Conservation (phyloP, 768 basidiomycete species). For the Podaxis mareebaensis region DNA sequence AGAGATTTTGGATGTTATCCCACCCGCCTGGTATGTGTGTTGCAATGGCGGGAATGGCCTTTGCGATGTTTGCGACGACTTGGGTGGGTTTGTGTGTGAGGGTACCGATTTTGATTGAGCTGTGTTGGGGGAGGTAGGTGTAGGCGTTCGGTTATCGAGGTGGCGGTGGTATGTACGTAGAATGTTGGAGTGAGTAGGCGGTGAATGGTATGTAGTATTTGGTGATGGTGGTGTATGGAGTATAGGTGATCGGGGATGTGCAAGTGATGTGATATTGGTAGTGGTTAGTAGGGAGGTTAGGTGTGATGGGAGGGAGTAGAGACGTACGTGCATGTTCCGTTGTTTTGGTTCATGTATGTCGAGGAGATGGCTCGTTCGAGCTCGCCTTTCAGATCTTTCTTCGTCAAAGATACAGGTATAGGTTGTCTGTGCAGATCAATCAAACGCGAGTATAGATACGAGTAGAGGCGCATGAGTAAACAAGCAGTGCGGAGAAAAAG, state of each 20-base stretch:
- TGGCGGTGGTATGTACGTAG: background rate
- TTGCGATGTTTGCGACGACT: constrained; percentile 74
- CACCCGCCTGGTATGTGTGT: constrained; percentile 76
- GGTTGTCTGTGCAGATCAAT: constrained; percentile 65
- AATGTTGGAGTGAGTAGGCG: too few relatives aligned
- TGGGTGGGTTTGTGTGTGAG: constrained; percentile 74
- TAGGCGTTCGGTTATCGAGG: background rate
- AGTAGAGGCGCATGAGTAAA: background rate
- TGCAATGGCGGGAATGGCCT: constrained; percentile 74
- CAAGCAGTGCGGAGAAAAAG: background rate
- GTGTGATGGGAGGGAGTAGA: constrained; percentile 1
- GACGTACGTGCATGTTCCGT: constrained; percentile 89
- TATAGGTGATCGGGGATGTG: background rate
- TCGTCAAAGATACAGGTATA: constrained; percentile 86
- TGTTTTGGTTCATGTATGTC: constrained; percentile 94
- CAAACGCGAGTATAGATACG: background rate
- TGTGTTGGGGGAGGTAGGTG: constrained; percentile 27
- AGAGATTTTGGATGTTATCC: constrained; percentile 87
- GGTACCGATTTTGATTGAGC: constrained; percentile 82
- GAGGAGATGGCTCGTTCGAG: constrained; percentile 91
- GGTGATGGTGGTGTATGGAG: background rate
- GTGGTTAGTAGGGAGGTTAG: background rate
- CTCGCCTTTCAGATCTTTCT: constrained; percentile 89
- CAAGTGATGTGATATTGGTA: background rate
- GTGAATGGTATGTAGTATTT: background rate